phyloP scores from a whole-genome alignment of 2,329 filamentous ascomycete genomes.

The Talaromyces sp. region DNA sequence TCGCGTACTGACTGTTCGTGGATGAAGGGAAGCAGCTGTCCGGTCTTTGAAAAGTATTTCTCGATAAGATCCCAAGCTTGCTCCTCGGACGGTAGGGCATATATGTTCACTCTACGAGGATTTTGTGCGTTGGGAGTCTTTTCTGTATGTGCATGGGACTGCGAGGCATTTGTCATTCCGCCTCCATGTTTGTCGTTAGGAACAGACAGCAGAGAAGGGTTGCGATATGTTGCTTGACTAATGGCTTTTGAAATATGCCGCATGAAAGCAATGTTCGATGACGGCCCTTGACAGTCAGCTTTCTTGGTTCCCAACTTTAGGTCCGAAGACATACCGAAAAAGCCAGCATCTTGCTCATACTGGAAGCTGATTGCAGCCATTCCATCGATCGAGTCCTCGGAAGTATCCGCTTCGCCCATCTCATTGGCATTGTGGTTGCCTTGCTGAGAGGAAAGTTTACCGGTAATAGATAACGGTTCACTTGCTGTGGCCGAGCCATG shows the following conservation, averaged over 20 bases:
- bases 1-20: slow-evolving; percentile 30
- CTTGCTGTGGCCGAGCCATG: neutral
- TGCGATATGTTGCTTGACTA: slow-evolving; percentile 7
- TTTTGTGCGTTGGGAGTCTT: neutral
- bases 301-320: neutral
- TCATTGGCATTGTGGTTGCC: neutral
- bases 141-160: neutral
- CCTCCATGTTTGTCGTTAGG: neutral
- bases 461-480: neutral
- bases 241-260: slow-evolving; percentile 31
- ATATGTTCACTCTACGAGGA: slow-evolving; percentile 20
- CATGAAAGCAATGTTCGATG: slow-evolving; percentile 40
- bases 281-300: slow-evolving; percentile 23
- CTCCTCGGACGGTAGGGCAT: slow-evolving; percentile 25
- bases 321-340: slow-evolving; percentile 24
- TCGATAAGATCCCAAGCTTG: slow-evolving; percentile 26
- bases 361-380: slow-evolving; percentile 27
- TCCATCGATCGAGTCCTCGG: slow-evolving; percentile 20
- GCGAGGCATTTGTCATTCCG: neutral
- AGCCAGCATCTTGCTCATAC: slow-evolving; percentile 29
- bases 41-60: slow-evolving; percentile 34
- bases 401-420: slow-evolving; percentile 6
- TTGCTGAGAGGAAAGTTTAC: neutral
- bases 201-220: neutral
- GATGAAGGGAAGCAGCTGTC: slow-evolving; percentile 37